phyloP scores from a whole-genome alignment of 306 rosid species.

The Delonix regia region DNA sequence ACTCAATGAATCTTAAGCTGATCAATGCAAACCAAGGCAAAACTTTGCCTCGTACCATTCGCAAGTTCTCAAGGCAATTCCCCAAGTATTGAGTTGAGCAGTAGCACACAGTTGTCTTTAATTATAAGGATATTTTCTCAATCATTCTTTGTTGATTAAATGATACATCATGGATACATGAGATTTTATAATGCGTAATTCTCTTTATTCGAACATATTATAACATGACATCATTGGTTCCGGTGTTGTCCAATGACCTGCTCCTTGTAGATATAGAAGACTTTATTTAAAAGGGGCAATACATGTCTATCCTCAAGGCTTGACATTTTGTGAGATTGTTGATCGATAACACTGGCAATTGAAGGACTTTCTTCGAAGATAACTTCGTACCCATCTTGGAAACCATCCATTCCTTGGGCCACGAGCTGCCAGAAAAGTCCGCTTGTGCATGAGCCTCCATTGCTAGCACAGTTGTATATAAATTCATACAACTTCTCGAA shows the following conservation, averaged over 20 bases:
- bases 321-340: constrained; percentile 39
- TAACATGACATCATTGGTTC: not conserved
- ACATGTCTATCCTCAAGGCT: no score
- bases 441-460: constrained; percentile 42
- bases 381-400: constrained; percentile 43
- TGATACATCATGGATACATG: not conserved
- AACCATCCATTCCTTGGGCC: constrained; percentile 44
- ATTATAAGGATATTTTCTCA: not conserved
- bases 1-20: no score
- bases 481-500: constrained; percentile 28
- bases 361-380: constrained; percentile 39
- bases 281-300: not conserved
- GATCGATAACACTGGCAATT: constrained; percentile 33
- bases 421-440: constrained; percentile 54
- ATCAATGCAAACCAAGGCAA: no score
- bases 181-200: not conserved
- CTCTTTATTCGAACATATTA: not conserved
- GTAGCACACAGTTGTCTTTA: no score
- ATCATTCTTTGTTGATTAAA: not conserved
- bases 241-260: no score
- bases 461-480: constrained; percentile 26
- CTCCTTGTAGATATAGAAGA: no score
- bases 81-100: no score
- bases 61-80: no score
- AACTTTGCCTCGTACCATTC: no score